Evolutionary conservation across 345 rosid genomes (phyloP).

Genomic region (Lenwebbia sp.): DNA sequence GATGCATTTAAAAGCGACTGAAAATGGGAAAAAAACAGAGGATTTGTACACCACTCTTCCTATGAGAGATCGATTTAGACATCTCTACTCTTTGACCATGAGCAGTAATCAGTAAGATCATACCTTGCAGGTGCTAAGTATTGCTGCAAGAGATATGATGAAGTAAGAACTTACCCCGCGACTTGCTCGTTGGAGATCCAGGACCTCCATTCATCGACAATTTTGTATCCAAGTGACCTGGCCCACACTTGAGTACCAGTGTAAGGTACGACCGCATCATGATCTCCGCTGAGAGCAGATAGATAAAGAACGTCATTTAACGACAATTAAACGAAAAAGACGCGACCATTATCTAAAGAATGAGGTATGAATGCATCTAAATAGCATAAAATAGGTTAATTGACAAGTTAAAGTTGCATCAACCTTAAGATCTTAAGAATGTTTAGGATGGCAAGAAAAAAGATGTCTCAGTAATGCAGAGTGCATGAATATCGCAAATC

Average conservation of each 20-base stretch:
- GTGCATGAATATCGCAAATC: background rate
- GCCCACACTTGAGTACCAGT: constrained; percentile 9
- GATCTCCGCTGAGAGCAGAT: constrained; percentile 11
- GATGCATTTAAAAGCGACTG: background rate
- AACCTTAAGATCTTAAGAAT: background rate
- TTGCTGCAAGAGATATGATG: background rate
- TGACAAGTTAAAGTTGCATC: background rate
- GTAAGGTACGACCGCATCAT: constrained; percentile 2
- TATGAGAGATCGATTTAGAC: too few relatives aligned
- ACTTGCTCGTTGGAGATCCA: constrained; percentile 6
- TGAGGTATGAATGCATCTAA: too few relatives aligned
- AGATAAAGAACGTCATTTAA: background rate
- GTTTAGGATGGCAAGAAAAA: background rate
- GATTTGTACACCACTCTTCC: background rate
- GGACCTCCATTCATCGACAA: constrained; percentile 5
- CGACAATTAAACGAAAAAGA: background rate
- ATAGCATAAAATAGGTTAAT: background rate
- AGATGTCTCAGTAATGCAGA: background rate
- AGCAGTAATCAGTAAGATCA: background rate
- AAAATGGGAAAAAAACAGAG: background rate
- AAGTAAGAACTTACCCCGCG: background rate
- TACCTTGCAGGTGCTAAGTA: background rate
- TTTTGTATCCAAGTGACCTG: constrained; percentile 6
- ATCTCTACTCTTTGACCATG: background rate
- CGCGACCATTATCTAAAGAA: background rate